A percentile compares a stretch with the other conserved stretches of the same genome.
Conservation (phyloP, 805 yeast genomes). For the Priceomyces fermenticarens region DNA sequence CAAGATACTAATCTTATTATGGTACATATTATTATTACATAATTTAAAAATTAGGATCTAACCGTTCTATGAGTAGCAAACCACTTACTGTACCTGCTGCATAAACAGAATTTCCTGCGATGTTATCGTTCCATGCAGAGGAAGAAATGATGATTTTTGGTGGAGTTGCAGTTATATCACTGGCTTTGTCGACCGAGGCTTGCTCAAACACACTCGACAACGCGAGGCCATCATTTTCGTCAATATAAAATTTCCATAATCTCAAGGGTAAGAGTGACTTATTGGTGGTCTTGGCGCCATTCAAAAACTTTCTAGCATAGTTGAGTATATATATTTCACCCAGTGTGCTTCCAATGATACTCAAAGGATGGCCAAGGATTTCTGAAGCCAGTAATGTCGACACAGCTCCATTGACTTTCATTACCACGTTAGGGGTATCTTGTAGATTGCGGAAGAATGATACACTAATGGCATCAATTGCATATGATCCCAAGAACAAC, state of each 20-base stretch:
- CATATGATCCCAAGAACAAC: constrained; percentile 22
- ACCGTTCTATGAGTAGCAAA: constrained; percentile 43
- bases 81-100: constrained; percentile 55
- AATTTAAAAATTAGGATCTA: constrained; percentile 21
- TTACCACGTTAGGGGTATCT: constrained; percentile 27
- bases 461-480: constrained; percentile 27
- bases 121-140: constrained; percentile 57
- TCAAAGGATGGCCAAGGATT: constrained; percentile 36
- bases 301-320: constrained; percentile 34
- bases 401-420: constrained; percentile 30
- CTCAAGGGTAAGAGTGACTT: constrained; percentile 40
- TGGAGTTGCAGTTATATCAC: constrained; percentile 40
- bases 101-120: constrained; percentile 42
- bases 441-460: constrained; percentile 31
- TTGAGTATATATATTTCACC: constrained; percentile 38
- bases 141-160: constrained; percentile 48
- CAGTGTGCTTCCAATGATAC: constrained; percentile 28
- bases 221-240: constrained; percentile 10
- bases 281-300: constrained; percentile 32
- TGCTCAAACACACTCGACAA: constrained; percentile 27
- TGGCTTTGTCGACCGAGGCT: constrained; percentile 26
- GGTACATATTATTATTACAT: neutral
- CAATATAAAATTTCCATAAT: constrained; percentile 27
- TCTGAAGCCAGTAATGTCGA: constrained; percentile 27
- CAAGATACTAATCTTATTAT: constrained; percentile 48